phyloP scores from a whole-genome alignment of 1,139 yeast species.

The Diutina catenulata region DNA sequence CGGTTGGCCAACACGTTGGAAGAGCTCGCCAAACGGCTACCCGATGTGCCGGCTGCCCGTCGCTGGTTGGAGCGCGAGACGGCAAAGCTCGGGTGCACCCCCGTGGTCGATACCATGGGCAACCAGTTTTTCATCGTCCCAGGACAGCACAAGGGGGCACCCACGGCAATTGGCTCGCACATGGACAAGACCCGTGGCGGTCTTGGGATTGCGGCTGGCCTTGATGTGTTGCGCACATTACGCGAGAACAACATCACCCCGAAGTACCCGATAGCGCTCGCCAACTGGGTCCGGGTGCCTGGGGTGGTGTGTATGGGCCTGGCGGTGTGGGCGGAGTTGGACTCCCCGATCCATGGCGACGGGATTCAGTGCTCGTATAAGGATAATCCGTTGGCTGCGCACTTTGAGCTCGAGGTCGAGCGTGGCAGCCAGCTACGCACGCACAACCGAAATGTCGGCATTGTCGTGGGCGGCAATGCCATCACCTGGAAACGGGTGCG shows the following conservation, averaged over 20 bases:
- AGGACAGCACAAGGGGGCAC: constrained; percentile 33
- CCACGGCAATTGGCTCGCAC: constrained; percentile 62
- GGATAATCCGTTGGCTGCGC: constrained; percentile 49
- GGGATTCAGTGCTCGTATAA: constrained; percentile 32
- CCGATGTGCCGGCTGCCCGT: neutral
- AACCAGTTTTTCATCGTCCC: constrained; percentile 56
- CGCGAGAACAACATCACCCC: constrained; percentile 48
- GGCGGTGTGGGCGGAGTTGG: constrained; percentile 58
- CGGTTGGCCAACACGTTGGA: neutral
- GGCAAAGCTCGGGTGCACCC: constrained; percentile 40
- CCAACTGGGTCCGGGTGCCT: constrained; percentile 66
- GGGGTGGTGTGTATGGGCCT: constrained; percentile 47
- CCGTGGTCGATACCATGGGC: constrained; percentile 51
- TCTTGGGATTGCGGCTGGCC: constrained; percentile 54
- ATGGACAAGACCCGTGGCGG: constrained; percentile 75
- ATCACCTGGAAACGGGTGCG: constrained; percentile 48
- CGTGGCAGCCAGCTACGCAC: constrained; percentile 64
- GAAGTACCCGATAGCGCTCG: constrained; percentile 50
- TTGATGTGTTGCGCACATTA: constrained; percentile 54
- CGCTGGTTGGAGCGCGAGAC: constrained; percentile 48
- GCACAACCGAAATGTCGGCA: constrained; percentile 43
- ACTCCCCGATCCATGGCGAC: constrained; percentile 20
- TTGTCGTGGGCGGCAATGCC: constrained; percentile 59
- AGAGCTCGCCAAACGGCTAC: neutral
- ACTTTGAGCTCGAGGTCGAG: constrained; percentile 66